Evolutionary conservation across 345 rosid genomes (phyloP).

Genomic region (Eutrema heterophyllum): DNA sequence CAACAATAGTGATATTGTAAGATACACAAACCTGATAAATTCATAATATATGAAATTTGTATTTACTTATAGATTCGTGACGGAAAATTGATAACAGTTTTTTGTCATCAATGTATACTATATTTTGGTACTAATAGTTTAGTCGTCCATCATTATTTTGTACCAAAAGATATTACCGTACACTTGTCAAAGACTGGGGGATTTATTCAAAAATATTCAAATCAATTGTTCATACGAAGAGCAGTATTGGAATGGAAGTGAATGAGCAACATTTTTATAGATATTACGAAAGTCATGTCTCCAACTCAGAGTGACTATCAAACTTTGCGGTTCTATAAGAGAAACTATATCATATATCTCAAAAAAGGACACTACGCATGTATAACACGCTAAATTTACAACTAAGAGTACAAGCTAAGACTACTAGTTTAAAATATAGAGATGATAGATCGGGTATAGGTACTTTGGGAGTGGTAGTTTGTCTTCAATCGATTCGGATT

Average conservation of each 20-base stretch:
- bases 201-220: neutral
- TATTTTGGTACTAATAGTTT: neutral
- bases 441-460: constrained; percentile 14
- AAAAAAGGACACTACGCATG: neutral
- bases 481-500: constrained; percentile 4
- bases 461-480: constrained; percentile 21
- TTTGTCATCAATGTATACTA: neutral
- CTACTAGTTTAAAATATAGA: neutral
- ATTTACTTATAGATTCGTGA: neutral
- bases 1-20: too few species aligned
- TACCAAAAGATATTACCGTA: neutral
- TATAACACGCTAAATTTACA: too few species aligned
- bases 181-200: neutral
- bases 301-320: neutral
- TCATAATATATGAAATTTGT: neutral
- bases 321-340: neutral
- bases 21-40: neutral
- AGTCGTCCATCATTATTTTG: constrained; percentile 8
- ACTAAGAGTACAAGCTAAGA: neutral
- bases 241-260: neutral
- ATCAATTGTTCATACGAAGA: neutral
- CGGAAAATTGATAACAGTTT: neutral
- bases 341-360: neutral
- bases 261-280: neutral
- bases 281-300: neutral